Conservation (phyloP, 2,329 filamentous ascomycete species). For the Aureobasidium sp. region DNA sequence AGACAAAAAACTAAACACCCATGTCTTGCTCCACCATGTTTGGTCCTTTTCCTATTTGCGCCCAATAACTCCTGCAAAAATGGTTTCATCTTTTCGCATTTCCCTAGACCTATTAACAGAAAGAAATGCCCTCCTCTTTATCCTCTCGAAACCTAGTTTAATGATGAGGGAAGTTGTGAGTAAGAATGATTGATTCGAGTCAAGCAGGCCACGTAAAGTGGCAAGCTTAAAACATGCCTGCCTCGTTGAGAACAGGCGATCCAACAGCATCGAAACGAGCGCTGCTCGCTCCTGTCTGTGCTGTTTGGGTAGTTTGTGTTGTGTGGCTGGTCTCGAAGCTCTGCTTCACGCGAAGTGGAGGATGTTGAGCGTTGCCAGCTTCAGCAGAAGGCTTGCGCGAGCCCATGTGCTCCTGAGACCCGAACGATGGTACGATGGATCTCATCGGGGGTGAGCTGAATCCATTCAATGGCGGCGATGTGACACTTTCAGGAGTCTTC, state of each 20-base stretch:
- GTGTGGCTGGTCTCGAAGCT: constrained; percentile 7
- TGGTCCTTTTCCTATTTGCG: neutral
- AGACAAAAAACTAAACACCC: neutral
- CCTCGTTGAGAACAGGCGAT: constrained; percentile 18
- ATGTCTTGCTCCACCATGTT: neutral
- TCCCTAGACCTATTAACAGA: neutral
- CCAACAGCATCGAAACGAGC: constrained; percentile 15
- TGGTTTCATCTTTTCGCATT: neutral
- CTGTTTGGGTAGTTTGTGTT: neutral
- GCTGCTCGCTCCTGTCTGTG: neutral
- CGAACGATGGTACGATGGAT: neutral
- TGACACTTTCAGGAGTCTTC: neutral
- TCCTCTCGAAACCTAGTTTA: neutral
- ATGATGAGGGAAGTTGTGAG: neutral
- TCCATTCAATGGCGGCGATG: constrained; percentile 8
- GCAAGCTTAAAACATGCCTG: constrained; percentile 17
- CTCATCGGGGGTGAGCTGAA: constrained; percentile 2
- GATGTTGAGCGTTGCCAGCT: neutral
- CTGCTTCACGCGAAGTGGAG: neutral
- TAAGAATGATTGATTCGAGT: neutral
- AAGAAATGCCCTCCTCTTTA: neutral
- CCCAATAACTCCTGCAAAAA: constrained; percentile 10
- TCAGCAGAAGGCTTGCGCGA: constrained; percentile 10
- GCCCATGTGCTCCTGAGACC: constrained; percentile 2
- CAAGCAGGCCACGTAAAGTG: neutral